phyloP scores from a whole-genome alignment of 2,329 filamentous ascomycete genomes.

The Sporothrix luriei region DNA sequence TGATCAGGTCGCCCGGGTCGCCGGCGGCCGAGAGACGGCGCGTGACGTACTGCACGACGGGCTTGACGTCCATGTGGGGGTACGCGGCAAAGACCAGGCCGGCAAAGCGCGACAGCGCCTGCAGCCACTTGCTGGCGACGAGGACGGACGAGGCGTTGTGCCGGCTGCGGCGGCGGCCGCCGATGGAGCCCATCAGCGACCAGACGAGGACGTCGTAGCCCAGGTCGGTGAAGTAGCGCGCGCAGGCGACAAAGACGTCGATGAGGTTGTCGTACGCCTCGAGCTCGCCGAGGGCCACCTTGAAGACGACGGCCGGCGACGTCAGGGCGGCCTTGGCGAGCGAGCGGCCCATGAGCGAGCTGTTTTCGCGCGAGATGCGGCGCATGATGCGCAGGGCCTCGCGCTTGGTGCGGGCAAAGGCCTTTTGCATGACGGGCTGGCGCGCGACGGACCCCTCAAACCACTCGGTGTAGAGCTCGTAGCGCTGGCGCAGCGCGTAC shows the following conservation, averaged over 20 bases:
- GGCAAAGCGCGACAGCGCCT: slow-evolving; percentile 85
- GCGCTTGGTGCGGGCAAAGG: slow-evolving; percentile 73
- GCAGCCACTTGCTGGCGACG: slow-evolving; percentile 87
- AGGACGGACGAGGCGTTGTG: slow-evolving; percentile 65
- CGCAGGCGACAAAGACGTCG: slow-evolving; percentile 91
- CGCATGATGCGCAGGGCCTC: slow-evolving; percentile 88
- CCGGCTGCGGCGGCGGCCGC: slow-evolving; percentile 63
- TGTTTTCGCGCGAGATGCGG: slow-evolving; percentile 83
- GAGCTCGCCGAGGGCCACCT: slow-evolving; percentile 83
- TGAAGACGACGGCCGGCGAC: slow-evolving; percentile 88
- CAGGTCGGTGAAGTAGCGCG: slow-evolving; percentile 87
- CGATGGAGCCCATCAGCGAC: slow-evolving; percentile 77
- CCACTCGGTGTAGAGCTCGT: slow-evolving; percentile 92
- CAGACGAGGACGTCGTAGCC: slow-evolving; percentile 93
- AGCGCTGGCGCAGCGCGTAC: slow-evolving; percentile 76
- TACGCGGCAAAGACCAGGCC: slow-evolving; percentile 89
- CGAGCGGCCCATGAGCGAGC: slow-evolving; percentile 80
- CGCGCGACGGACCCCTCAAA: slow-evolving; percentile 77
- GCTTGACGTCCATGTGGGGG: slow-evolving; percentile 76
- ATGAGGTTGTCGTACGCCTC: slow-evolving; percentile 95
- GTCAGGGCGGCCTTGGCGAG: slow-evolving; percentile 91
- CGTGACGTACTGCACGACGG: slow-evolving; percentile 86
- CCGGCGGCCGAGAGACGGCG: slow-evolving; percentile 73
- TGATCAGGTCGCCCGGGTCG: slow-evolving; percentile 87
- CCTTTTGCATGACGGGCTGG: slow-evolving; percentile 73